These are phyloP conservation scores for Epichloe brachyelytri DNA, from an alignment of 2,329 filamentous ascomycete genomes.

Conservation along the genomic window DNA sequence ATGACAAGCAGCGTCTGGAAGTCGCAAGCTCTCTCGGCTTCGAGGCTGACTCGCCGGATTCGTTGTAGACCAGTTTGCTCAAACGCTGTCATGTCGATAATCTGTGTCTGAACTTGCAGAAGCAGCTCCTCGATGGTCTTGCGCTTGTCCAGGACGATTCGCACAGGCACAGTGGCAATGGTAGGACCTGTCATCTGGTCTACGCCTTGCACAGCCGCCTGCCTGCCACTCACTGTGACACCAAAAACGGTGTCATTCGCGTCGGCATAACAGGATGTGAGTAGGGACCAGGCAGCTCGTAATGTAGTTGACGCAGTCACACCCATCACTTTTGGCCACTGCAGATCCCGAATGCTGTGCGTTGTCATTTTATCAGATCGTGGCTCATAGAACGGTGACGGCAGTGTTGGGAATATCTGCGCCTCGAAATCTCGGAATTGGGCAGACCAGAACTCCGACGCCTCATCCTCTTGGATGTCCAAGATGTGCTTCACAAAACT, in stretches of 20 bases:
- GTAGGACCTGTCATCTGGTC: slow-evolving; percentile 16
- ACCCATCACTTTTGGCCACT: slow-evolving; percentile 8
- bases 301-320: slow-evolving; percentile 13
- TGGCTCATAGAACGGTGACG: slow-evolving; percentile 2
- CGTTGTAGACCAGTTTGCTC: slow-evolving; percentile 17
- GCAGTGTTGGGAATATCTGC: slow-evolving; percentile 6
- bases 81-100: slow-evolving; percentile 12
- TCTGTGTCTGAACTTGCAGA: slow-evolving; percentile 12
- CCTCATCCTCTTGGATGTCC: slow-evolving; percentile 12
- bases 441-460: slow-evolving; percentile 27
- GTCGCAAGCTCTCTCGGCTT: slow-evolving; percentile 8
- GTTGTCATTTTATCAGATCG: slow-evolving; percentile 1
- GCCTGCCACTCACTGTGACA: slow-evolving; percentile 14
- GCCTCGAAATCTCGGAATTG: slow-evolving; percentile 18
- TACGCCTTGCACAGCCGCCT: slow-evolving; percentile 13
- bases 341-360: slow-evolving; percentile 2
- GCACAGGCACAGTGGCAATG: slow-evolving; percentile 14
- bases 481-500: slow-evolving; percentile 30
- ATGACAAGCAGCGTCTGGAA: slow-evolving; percentile 9
- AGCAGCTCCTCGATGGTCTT: slow-evolving; percentile 7
- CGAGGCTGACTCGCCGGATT: slow-evolving; percentile 11
- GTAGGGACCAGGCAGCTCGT: slow-evolving; percentile 18
- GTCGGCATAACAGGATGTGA: slow-evolving; percentile 23
- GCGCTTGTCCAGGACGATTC: slow-evolving; percentile 7
- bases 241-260: slow-evolving; percentile 19